A percentile compares a stretch with the other conserved stretches of the same genome.
phyloP scores from a whole-genome alignment of 805 yeast species.

The Saturnispora sekii region DNA sequence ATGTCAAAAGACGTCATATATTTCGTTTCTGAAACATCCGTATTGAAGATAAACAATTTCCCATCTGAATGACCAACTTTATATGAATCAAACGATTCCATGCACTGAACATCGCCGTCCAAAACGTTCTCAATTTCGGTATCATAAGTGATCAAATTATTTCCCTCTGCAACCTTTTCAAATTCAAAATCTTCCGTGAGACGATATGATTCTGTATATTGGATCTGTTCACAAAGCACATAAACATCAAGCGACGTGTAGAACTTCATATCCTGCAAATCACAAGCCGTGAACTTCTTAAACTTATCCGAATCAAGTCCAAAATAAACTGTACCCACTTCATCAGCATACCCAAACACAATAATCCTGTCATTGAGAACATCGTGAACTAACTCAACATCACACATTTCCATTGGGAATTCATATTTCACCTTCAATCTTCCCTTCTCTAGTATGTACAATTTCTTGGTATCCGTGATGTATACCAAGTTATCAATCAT shows the following conservation, averaged over 20 bases:
- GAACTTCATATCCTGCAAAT: constrained; percentile 1
- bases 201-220: no score
- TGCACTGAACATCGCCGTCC: background rate
- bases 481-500: no score
- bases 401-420: no score
- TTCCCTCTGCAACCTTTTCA: no score
- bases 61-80: constrained; percentile 7
- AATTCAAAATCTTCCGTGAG: no score
- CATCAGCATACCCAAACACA: background rate
- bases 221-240: constrained; percentile 4
- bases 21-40: background rate
- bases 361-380: background rate
- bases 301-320: background rate
- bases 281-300: constrained; percentile 4
- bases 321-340: background rate
- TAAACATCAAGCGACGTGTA: background rate
- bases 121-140: background rate
- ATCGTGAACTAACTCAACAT: background rate
- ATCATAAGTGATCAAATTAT: constrained; percentile 3
- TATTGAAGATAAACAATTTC: constrained; percentile 15
- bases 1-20: constrained; percentile 1
- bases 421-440: no score
- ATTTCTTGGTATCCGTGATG: no score
- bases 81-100: constrained; percentile 3
- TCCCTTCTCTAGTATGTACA: no score